Evolutionary conservation across 2,329 filamentous ascomycete species (phyloP).

Genomic region (Xylariaceae sp.): DNA sequence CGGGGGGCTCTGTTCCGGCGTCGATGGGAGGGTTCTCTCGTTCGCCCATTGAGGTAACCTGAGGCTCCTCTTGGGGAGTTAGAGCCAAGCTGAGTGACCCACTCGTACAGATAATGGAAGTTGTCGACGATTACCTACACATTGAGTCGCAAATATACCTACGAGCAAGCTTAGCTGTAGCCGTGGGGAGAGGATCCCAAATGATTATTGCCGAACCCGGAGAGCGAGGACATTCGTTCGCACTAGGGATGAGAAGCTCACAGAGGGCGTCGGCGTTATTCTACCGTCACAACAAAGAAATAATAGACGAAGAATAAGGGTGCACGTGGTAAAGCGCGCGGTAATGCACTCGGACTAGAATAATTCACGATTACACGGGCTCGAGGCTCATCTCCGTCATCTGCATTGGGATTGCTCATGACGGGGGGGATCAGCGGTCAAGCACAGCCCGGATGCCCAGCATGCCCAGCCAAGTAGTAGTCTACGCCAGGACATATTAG

Average conservation of each 20-base stretch:
- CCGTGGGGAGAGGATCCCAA: not conserved
- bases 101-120: too few species aligned
- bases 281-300: not conserved
- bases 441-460: not conserved
- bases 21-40: constrained; percentile 1
- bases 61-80: not conserved
- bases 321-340: not conserved
- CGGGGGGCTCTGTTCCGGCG: not conserved
- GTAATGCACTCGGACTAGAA: not conserved
- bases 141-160: too few species aligned
- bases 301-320: not conserved
- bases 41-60: constrained; percentile 15
- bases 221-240: constrained; percentile 7
- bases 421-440: constrained; percentile 5
- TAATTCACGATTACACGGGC: constrained; percentile 2
- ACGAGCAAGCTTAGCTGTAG: not conserved
- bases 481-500: too few species aligned
- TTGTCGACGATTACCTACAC: too few species aligned
- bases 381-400: not conserved
- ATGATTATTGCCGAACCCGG: not conserved
- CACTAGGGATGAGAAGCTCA: not conserved
- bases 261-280: not conserved
- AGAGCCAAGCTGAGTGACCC: not conserved
- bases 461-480: constrained; percentile 10
- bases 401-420: not conserved